Evolutionary conservation across 108 stramenopile genomes (phyloP), one percentile per base, ranked within the genome.

Genomic region (Mayamaea pseudoterrestris): DNA sequence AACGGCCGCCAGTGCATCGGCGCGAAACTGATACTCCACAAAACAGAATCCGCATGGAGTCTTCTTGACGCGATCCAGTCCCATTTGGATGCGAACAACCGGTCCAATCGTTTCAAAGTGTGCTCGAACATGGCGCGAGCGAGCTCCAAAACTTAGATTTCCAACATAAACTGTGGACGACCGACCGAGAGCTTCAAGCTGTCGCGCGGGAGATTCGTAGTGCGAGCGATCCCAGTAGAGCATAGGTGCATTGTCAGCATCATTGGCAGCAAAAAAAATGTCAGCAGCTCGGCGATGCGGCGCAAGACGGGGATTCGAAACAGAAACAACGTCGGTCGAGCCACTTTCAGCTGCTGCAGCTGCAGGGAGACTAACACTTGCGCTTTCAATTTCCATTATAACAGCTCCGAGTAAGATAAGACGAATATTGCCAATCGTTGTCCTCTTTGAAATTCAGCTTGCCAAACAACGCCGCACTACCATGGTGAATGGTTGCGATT

Each of bases 11-110:
- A 87, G 50, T 5, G 88, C 90, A 68, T 86, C 68, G 27, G 50
- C 60, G 27, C 84, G 69, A 50, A 63, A 46, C 31, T 66, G 47
- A 41, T 83, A 98, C 55, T 95, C 82, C 32, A 96, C 90, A 53
- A 98, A 98, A 31, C 82, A 83, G 68, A 98, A 96, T 5, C 97
- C 95, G 48, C 94, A 96, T 11, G 95, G 97, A 1, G 75, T 88
- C 41, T 76, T 79, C 23, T 61, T 65, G 37, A 66, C 41, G 9
- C 88, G 54, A 73, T 98, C 83, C 35, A 96, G 56, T n/a, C 97
- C 97, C 88, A 98, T 73, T 34, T 90, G 76, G 5, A 98, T 69
- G 6, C 63, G 48, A 21, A 68, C 48, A 18, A 96, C 84, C n/a
- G 82, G 78, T 4, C 97, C 97, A 30, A 93, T 57, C 43, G 69